Base-by-base conservation (phyloP, 371 early-diverging fungal genomes). In the Nematocida minor region DNA sequence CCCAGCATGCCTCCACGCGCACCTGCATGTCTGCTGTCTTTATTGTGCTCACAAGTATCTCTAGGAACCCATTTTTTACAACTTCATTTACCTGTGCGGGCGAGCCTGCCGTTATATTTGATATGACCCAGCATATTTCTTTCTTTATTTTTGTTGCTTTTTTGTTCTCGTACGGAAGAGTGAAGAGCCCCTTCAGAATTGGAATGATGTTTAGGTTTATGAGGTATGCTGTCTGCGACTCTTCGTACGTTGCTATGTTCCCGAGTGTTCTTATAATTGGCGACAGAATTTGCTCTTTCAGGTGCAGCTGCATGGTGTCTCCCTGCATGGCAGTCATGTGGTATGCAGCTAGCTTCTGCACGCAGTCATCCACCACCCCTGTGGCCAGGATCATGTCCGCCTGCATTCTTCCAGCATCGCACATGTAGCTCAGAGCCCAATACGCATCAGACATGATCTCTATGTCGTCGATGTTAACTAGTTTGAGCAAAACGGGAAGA, bases 1-100 rank as follows among this genome's bases (percentile, higher is more conserved):
- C 98, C 97, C 97, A 97, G 87, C 95, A 95, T 2, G 99, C 98
- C 86, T 99, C 99, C 87, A 93, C 95, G 85, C 93, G 92, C 66
- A 94, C 93, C 87, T 92, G 96, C 84, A 93, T 91, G 81, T 97
- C 97, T 60, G 92, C 92, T 66, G 88, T 87, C 25, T 88, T 86
- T 55, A 97, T 88, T 40, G 93, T 89, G 80, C 92, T 88, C 62
- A 96, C 88, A 44, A 97, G 88, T 14, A 93, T 90, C 16, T 93
- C 93, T 69, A 96, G 89, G 57, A 97, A 87, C 82, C 91, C 92
- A 81, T 90, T 89, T 62, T 96, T 92, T 81, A 99, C 92, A 34
- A 97, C 91, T 40, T 88, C 67, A 81, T 93, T 91, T 82, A 97
- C 93, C 84, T 99, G 97, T 9, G 84, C 84, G n/a, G 90, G 87